Evolutionary conservation across 1,284 basidiomycete genomes (phyloP), one percentile per base, ranked within the genome.

Genomic region (Ganoderma lingzhi): DNA sequence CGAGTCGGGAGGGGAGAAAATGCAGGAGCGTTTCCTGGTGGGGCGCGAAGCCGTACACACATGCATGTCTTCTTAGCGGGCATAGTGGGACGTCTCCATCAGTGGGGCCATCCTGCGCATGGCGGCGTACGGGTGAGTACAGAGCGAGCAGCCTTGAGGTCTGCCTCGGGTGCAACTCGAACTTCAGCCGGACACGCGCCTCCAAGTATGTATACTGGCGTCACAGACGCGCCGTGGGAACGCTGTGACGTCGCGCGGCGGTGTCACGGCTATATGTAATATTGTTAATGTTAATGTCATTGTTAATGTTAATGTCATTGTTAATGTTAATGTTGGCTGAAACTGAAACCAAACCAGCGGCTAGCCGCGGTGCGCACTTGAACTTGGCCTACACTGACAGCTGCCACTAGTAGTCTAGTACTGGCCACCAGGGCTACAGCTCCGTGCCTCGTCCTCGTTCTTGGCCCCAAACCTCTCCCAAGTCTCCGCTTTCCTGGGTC

Each of bases 1-100:
- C 23, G 23, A 28, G 23, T 41, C 12, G 23, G 15, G 59, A 23
- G 37, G 23, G 15, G 41, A 23, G 37, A 19, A 45, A 42, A 59
- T 59, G 65, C 62, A 45, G 39, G 44, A 44, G 53, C 42, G 61
- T 51, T 62, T 35, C 64, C 68, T 63, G 45, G 39, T 61, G 45
- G 32, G 48, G 39, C 23, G 39, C 37, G 59, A 42, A 42, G 14
- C 35, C 42, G 37, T 32, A 55, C 28, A 55, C 28, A 55, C 53
- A 56, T 30, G 30, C 15, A 14, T 35, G 35, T 35, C 23, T 19
- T 32, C 32, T 51, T 6, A 35, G 53, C 32, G 53, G 28, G 53
- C 30, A 56, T 35, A 35, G 30, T 35, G 30, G 53, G 28, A 30
- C 53, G 17, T 45, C 10, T 41, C 8, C 39, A 53, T 53, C 48